Percentiles rank a stretch among this genome's conserved stretches.
phyloP scores from a whole-genome alignment of 2,329 filamentous ascomycete genomes.

The Xylariaceae sp. region DNA sequence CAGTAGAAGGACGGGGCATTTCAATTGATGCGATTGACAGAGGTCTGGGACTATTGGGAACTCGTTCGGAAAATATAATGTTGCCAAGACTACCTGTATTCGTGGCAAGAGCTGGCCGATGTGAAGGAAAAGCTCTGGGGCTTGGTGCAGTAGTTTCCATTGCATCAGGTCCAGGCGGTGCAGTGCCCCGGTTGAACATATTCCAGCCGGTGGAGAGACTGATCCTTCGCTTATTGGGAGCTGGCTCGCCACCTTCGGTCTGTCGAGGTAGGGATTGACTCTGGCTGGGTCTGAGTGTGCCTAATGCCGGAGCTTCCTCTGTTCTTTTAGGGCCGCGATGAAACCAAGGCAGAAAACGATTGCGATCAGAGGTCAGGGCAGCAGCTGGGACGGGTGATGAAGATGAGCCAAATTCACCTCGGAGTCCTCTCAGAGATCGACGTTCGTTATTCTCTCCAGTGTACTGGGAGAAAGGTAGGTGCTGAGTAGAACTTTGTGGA shows the following conservation, averaged over 20 bases:
- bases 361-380: slow-evolving; percentile 42
- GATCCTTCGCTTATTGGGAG: slow-evolving; percentile 52
- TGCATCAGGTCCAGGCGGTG: slow-evolving; percentile 37
- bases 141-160: slow-evolving; percentile 33
- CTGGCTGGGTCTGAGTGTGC: slow-evolving; percentile 65
- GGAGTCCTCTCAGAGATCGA: slow-evolving; percentile 37
- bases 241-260: slow-evolving; percentile 52
- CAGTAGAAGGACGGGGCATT: slow-evolving; percentile 72
- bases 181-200: slow-evolving; percentile 52
- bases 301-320: slow-evolving; percentile 59
- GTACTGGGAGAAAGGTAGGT: slow-evolving; percentile 52
- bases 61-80: slow-evolving; percentile 49
- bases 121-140: slow-evolving; percentile 28
- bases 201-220: slow-evolving; percentile 56
- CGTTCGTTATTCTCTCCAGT: slow-evolving; percentile 44
- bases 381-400: slow-evolving; percentile 40
- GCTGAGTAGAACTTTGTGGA: slow-evolving; percentile 57
- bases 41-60: slow-evolving; percentile 59
- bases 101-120: slow-evolving; percentile 25
- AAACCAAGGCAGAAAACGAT: slow-evolving; percentile 53
- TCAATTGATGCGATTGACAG: slow-evolving; percentile 66
- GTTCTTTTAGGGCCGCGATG: slow-evolving; percentile 59
- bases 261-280: slow-evolving; percentile 72
- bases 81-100: slow-evolving; percentile 47
- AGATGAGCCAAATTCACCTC: slow-evolving; percentile 33